Evolutionary conservation across 2,329 filamentous ascomycete genomes (phyloP), one percentile per base, ranked within the genome.

Genomic region (Monascus ruber): DNA sequence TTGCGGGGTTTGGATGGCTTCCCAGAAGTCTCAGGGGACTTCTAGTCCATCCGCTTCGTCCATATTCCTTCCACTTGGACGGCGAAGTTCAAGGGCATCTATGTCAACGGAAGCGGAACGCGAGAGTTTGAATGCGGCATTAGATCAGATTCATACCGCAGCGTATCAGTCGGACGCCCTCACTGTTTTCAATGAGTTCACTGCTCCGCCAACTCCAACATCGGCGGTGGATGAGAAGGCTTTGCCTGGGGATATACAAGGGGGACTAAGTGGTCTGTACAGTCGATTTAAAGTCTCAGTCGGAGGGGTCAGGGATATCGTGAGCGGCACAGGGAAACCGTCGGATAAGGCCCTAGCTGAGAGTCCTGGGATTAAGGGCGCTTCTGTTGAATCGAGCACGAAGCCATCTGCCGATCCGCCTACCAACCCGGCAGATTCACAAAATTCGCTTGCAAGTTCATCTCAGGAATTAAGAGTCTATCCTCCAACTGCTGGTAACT

Each of bases 151-250:
- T 49, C 89, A 95, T 62, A 86, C 72, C 37, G 80, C 84, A 5
- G 87, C 88, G n/a, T 93, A 84, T 54, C 83, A 85, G 57, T 84
- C 84, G 28, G 83, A 83, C 46, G 77, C 79, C 28, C 71, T 96
- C 35, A 96, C 89, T 2, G 93, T 87, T 6, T 96, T 96, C 64
- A 93, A 93, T 63, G 88, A 95, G 55, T 88, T 94, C 53, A 84
- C 83, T 5, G 60, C 55, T 38, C 66, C 65, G 1, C 74, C 81
- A 1, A 79, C 81, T 4, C 79, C 83, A 2, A 69, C 74, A 1
- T 65, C 76, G 1, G 68, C 73, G 1, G 64, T 71, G 24, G 86
- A 94, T 51, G 77, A 70, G 42, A 86, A 85, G 57, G 75, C 75
- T 6, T 69, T 85, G 31, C 71, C 81, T 0, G 77, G 79, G 25